Evolutionary conservation across 2,329 filamentous ascomycete species (phyloP).

Genomic region (Taxawa tesnikishii): DNA sequence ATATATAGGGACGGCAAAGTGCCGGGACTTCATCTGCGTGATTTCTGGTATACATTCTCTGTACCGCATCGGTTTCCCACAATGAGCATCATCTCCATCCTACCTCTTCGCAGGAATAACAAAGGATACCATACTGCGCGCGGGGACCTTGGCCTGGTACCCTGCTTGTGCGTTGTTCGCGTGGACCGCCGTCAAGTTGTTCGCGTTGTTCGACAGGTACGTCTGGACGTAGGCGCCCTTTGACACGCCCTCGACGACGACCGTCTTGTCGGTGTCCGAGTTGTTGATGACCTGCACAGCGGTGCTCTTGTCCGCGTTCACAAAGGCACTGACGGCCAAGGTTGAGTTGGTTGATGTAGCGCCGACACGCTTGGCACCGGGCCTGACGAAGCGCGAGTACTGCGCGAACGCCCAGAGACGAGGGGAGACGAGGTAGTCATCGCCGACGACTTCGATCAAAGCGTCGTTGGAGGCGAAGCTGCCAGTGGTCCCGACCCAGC

Average conservation of each 20-base stretch:
- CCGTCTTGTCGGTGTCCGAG: conserved; percentile 10
- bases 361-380: conserved; percentile 24
- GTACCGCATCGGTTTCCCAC: too few relatives aligned
- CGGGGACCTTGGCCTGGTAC: background rate
- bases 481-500: conserved; percentile 28
- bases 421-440: conserved; percentile 20
- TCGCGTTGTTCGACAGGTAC: conserved; percentile 9
- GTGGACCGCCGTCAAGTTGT: conserved; percentile 8
- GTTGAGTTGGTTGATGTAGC: conserved; percentile 14
- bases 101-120: background rate
- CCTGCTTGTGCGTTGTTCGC: background rate
- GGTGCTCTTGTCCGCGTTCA: conserved; percentile 20
- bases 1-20: too few relatives aligned
- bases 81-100: too few relatives aligned
- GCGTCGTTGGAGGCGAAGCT: conserved; percentile 5
- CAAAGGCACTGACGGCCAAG: conserved; percentile 20
- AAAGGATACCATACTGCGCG: background rate
- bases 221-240: conserved; percentile 5
- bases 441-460: conserved; percentile 11
- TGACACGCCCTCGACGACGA: conserved; percentile 8
- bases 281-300: conserved; percentile 25
- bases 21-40: too few relatives aligned
- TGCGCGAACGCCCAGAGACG: conserved; percentile 30
- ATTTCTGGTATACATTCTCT: too few relatives aligned
- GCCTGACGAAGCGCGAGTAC: conserved; percentile 25